Conservation (phyloP, 495 filamentous ascomycete genomes). For the Xylaria sp. region DNA sequence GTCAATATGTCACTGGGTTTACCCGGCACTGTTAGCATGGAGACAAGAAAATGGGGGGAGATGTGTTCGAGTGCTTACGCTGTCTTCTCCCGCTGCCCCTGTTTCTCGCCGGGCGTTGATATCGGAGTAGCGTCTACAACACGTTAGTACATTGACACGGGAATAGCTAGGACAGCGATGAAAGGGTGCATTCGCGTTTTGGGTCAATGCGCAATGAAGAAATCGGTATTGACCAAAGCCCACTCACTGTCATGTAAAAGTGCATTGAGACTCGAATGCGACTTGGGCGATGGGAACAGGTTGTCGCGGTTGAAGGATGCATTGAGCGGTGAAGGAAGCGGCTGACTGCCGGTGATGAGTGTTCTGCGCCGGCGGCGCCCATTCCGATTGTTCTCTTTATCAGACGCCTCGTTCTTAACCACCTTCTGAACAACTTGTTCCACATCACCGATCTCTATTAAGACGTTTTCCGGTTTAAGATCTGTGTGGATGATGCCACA, state of each 20-base stretch:
- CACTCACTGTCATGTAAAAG: conserved; percentile 80
- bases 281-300: conserved; percentile 70
- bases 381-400: conserved; percentile 91
- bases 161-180: neutral
- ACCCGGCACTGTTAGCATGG: conserved; percentile 26
- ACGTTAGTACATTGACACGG: conserved; percentile 17
- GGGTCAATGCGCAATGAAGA: neutral
- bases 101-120: conserved; percentile 60
- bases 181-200: neutral
- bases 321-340: conserved; percentile 92
- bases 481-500: conserved; percentile 99
- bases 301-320: conserved; percentile 84
- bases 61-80: conserved; percentile 66
- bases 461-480: conserved; percentile 95
- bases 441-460: conserved; percentile 99
- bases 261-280: conserved; percentile 82
- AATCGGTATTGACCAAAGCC: conserved; percentile 3
- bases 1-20: conserved; percentile 79
- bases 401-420: conserved; percentile 81
- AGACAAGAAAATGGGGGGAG: neutral
- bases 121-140: conserved; percentile 27
- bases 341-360: conserved; percentile 96
- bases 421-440: conserved; percentile 95
- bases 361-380: conserved; percentile 91
- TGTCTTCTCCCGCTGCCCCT: conserved; percentile 91